Base-by-base conservation (phyloP, 2,329 filamentous ascomycete genomes). In the Hysterium pulicare region DNA sequence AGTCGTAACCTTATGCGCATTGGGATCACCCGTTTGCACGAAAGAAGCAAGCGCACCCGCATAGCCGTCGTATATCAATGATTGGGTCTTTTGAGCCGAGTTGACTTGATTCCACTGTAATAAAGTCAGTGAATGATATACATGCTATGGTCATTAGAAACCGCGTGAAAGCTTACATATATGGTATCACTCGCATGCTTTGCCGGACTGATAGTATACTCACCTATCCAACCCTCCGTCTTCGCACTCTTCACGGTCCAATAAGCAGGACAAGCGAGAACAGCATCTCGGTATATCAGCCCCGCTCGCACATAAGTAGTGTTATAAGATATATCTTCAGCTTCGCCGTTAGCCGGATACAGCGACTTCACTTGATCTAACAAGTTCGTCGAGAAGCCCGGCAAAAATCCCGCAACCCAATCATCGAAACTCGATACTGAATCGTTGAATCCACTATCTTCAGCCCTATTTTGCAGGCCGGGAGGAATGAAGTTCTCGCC, bases 401-500 rank as follows among this genome's bases (percentile, higher is more conserved):
- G 80, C 5, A 83, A 58, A 50, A 75, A 83, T 0, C 76, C 77
- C 0, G 47, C 43, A 1, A 83, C 54, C 79, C 79, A 83, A 2
- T 35, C 21, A 17, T 75, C 64, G 50, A 82, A 81, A 3, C 71
- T 74, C 0, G 70, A 64, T 1, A 42, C 39, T 1, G 72, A 78
- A 1, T 70, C 70, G 48, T 81, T 80, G 55, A 76, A 81, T 0
- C 70, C 68, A 13, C 61, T 62, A 3, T 58, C 59, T 2, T 62
- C 58, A 0, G 53, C 49, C 11, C 48, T 46, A 36, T 61, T 65
- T 15, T 64, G 55, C 1, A 83, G 64, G 0, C 73, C 75, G 0
- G 72, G 56, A 0, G 78, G 78, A 17, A 81, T 66, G 51, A 84
- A 84, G 48, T 78, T 80, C 56, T 83, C 74, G 17, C 81, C 80